A percentile compares a stretch with the other conserved stretches of the same genome.
Conservation (phyloP, 1,284 basidiomycete species). For the Cystobasidiaceae sp. region DNA sequence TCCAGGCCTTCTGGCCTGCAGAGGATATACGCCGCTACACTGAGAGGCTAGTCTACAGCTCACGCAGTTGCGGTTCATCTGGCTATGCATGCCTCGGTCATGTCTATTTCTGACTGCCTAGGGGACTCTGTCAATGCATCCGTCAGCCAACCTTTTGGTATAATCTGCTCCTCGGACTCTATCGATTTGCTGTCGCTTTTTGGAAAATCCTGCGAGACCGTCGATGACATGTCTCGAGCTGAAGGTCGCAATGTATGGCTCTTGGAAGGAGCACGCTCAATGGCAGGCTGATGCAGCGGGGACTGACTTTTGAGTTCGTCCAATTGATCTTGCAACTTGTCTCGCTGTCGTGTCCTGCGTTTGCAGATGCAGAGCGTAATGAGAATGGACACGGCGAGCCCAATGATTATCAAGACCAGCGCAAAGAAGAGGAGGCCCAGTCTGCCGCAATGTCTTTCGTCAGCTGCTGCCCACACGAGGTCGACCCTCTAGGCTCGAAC, state of each 20-base stretch:
- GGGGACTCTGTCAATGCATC: neutral
- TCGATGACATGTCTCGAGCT: no score
- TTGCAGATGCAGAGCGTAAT: neutral
- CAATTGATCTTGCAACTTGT: neutral
- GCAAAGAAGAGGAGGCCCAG: neutral
- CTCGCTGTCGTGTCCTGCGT: neutral
- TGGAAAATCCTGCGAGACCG: no score
- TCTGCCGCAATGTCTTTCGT: neutral
- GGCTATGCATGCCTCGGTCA: neutral
- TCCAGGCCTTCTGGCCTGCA: no score
- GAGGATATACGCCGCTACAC: no score
- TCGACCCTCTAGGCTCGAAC: neutral
- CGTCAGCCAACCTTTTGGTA: neutral
- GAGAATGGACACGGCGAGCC: neutral
- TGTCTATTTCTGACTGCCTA: neutral
- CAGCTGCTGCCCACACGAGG: neutral
- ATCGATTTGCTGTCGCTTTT: neutral
- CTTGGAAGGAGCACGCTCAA: neutral
- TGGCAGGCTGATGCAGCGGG: neutral
- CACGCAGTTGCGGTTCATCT: neutral
- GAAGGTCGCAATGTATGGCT: neutral
- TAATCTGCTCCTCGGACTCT: neutral
- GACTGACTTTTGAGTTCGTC: neutral
- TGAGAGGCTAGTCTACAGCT: no score
- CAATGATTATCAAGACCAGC: neutral